Evolutionary conservation across 2,329 filamentous ascomycete genomes (phyloP).

Genomic region (Lasiodiplodia hormozganensis): DNA sequence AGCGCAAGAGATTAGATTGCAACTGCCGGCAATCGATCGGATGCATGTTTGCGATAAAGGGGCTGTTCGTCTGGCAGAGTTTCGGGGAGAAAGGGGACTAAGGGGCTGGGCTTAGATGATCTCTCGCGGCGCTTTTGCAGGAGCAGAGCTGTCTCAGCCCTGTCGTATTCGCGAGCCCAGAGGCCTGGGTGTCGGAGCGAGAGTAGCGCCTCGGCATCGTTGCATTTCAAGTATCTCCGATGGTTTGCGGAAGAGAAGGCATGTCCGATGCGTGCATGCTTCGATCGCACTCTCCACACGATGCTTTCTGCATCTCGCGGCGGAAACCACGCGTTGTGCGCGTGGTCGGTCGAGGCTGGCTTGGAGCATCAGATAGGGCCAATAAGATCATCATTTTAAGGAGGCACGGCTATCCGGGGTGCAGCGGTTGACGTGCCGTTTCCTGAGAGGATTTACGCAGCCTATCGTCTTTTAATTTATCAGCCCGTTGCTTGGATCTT

Average conservation of each 20-base stretch:
- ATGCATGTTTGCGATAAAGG: constrained; percentile 6
- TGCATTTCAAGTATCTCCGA: neutral
- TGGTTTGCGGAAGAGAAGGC: neutral
- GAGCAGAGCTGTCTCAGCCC: constrained; percentile 13
- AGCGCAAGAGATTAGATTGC: neutral
- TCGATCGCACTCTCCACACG: neutral
- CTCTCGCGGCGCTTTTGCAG: neutral
- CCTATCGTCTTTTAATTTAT: neutral
- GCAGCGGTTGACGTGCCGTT: neutral
- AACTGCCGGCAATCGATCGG: constrained; percentile 13
- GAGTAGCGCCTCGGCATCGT: neutral
- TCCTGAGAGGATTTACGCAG: neutral
- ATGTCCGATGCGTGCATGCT: neutral
- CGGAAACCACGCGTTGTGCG: neutral
- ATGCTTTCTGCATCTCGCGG: neutral
- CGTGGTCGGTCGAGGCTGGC: neutral
- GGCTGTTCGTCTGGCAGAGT: neutral
- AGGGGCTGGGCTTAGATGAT: constrained; percentile 16
- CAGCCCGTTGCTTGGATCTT: neutral
- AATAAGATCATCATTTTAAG: constrained; percentile 18
- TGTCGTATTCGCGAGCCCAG: constrained; percentile 3
- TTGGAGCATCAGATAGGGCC: neutral
- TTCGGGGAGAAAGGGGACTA: neutral
- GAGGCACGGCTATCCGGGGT: neutral
- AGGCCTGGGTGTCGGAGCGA: neutral